A percentile compares a stretch with the other conserved stretches of the same genome.
Conservation (phyloP, 208 protist species). For the Crithidia acanthocephali region DNA sequence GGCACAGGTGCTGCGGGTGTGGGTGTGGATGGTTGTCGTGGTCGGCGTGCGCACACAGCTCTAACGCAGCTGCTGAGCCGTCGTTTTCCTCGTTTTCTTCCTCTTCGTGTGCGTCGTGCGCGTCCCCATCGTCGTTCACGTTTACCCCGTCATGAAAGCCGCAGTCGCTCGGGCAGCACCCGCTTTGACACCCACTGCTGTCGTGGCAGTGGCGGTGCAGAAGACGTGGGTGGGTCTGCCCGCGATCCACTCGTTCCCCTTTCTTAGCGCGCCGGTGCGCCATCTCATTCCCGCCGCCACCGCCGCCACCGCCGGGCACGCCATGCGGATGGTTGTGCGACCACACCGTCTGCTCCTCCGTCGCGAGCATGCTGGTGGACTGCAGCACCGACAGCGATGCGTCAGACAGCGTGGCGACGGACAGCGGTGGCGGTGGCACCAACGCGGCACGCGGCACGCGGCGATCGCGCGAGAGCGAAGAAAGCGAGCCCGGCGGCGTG, state of each 20-base stretch:
- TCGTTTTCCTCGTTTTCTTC: too few relatives aligned
- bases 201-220: too few relatives aligned
- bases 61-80: too few relatives aligned
- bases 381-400: constrained; percentile 12
- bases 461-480: not conserved
- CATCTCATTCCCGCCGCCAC: not conserved
- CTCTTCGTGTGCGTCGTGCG: too few relatives aligned
- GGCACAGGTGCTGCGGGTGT: not conserved
- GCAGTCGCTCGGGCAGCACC: too few relatives aligned
- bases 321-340: not conserved
- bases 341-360: not conserved
- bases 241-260: too few relatives aligned
- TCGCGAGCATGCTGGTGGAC: constrained; percentile 2
- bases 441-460: not conserved
- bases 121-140: too few relatives aligned
- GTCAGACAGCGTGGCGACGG: constrained; percentile 26
- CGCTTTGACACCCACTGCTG: too few relatives aligned
- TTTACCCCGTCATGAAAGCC: too few relatives aligned
- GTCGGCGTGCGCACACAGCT: too few relatives aligned
- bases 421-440: constrained; percentile 27
- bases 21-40: not conserved
- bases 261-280: not conserved
- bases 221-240: too few relatives aligned
- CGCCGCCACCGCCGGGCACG: not conserved
- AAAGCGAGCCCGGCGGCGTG: not conserved